Conservation (phyloP, 441 rosid species). For the Mallotus repandus region DNA sequence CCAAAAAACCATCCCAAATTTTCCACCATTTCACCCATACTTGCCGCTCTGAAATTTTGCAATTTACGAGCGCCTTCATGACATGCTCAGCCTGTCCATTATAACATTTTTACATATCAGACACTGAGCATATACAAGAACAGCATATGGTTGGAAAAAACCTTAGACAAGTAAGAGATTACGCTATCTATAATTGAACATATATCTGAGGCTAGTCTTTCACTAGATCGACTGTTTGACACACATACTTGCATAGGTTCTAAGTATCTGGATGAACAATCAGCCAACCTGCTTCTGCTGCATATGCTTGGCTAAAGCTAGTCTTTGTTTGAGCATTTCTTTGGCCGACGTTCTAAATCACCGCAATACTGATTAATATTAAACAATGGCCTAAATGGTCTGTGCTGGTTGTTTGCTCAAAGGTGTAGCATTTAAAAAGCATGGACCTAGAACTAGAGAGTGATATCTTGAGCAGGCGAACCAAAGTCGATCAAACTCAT, state of each 20-base stretch:
- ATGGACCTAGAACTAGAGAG: not conserved
- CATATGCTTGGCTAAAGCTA: not conserved
- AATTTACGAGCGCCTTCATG: slow-evolving; percentile 38
- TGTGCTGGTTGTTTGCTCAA: not conserved
- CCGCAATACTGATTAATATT: not conserved
- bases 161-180: not conserved
- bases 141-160: not conserved
- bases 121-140: not conserved
- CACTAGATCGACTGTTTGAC: not conserved
- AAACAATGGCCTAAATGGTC: not conserved
- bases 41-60: slow-evolving; percentile 49
- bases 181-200: not conserved
- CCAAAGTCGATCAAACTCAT: not conserved
- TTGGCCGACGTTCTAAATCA: not conserved
- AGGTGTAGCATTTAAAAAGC: not conserved
- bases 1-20: slow-evolving; percentile 64
- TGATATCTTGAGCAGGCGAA: not conserved
- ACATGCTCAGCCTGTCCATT: slow-evolving; percentile 36
- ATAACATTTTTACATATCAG: slow-evolving; percentile 4
- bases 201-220: not conserved
- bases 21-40: slow-evolving; percentile 74
- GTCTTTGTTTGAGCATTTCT: not conserved
- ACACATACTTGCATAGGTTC: not conserved
- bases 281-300: not conserved
- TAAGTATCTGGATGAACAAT: not conserved